Conservation (phyloP, 2,329 filamentous ascomycete species). For the Allantophomopsis cytisporea region DNA sequence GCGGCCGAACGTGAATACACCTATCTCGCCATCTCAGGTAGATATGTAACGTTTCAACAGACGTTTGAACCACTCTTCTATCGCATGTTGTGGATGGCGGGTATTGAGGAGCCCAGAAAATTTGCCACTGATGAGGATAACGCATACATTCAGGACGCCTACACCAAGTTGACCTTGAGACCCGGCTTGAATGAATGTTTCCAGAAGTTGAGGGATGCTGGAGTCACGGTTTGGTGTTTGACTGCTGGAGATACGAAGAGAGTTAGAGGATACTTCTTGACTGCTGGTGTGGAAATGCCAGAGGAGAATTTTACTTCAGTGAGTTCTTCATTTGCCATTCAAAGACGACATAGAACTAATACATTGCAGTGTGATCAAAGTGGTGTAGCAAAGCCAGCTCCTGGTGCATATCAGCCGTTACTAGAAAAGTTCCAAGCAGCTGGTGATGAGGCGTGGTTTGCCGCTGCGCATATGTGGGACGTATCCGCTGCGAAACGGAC, state of each 20-base stretch:
- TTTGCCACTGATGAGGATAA: slow-evolving; percentile 28
- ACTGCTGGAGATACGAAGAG: slow-evolving; percentile 34
- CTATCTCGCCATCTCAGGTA: slow-evolving; percentile 28
- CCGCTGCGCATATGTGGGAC: slow-evolving; percentile 45
- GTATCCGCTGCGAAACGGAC: slow-evolving; percentile 31
- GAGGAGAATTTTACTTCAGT: slow-evolving; percentile 29
- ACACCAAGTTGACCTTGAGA: slow-evolving; percentile 20
- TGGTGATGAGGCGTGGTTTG: slow-evolving; percentile 34
- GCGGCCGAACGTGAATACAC: slow-evolving; percentile 33
- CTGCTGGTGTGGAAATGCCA: slow-evolving; percentile 32
- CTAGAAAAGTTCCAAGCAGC: slow-evolving; percentile 22
- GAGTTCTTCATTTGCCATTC: too few relatives aligned
- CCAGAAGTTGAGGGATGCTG: slow-evolving; percentile 24
- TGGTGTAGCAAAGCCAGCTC: slow-evolving; percentile 35
- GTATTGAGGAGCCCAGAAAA: slow-evolving; percentile 25
- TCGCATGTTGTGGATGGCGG: slow-evolving; percentile 29
- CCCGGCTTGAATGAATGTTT: slow-evolving; percentile 26
- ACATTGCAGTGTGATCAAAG: slow-evolving; percentile 25
- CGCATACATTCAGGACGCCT: slow-evolving; percentile 23
- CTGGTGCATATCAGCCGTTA: slow-evolving; percentile 29
- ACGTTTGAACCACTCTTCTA: slow-evolving; percentile 31
- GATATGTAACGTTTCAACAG: slow-evolving; percentile 26
- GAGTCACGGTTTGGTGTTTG: slow-evolving; percentile 37
- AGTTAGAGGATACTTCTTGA: slow-evolving; percentile 34
- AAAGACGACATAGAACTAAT: too few relatives aligned